Evolutionary conservation across 2,329 filamentous ascomycete species (phyloP).

Genomic region (Calonectria pauciramosa): DNA sequence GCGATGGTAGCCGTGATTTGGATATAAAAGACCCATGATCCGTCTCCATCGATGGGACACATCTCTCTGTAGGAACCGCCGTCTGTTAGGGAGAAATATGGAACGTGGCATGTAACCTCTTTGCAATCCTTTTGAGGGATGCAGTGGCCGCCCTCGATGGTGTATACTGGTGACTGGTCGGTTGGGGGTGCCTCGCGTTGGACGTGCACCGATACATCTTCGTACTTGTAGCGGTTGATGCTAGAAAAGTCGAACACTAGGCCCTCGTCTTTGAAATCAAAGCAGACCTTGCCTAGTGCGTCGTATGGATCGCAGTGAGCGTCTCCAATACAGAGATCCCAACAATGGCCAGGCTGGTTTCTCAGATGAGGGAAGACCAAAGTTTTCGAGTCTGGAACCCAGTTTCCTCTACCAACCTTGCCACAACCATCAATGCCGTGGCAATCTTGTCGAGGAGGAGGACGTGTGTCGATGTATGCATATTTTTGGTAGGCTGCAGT

Average conservation of each 20-base stretch:
- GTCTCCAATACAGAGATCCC: conserved; percentile 42
- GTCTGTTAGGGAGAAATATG: conserved; percentile 42
- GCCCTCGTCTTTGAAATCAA: conserved; percentile 44
- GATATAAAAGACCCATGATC: conserved; percentile 47
- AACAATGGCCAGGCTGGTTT: conserved; percentile 38
- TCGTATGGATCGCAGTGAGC: conserved; percentile 40
- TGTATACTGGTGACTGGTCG: conserved; percentile 40
- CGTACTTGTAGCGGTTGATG: conserved; percentile 46
- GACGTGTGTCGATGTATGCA: conserved; percentile 36
- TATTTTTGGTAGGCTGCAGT: conserved; percentile 41
- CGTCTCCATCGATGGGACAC: conserved; percentile 42
- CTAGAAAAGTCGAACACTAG: conserved; percentile 42
- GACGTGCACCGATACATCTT: conserved; percentile 41
- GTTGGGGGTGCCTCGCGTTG: conserved; percentile 39
- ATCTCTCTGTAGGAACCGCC: conserved; percentile 42
- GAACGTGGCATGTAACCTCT: conserved; percentile 43
- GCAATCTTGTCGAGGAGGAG: conserved; percentile 26
- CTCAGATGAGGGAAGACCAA: conserved; percentile 42
- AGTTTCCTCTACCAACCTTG: conserved; percentile 41
- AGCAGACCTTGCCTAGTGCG: conserved; percentile 40
- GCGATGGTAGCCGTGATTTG: conserved; percentile 42
- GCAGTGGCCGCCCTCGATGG: conserved; percentile 40
- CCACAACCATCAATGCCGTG: conserved; percentile 38
- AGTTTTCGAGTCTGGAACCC: conserved; percentile 43
- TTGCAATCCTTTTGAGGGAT: conserved; percentile 37